Evolutionary conservation across 352 stramenopile species (phyloP).

Genomic region (Phytopythium chamaehyphon): DNA sequence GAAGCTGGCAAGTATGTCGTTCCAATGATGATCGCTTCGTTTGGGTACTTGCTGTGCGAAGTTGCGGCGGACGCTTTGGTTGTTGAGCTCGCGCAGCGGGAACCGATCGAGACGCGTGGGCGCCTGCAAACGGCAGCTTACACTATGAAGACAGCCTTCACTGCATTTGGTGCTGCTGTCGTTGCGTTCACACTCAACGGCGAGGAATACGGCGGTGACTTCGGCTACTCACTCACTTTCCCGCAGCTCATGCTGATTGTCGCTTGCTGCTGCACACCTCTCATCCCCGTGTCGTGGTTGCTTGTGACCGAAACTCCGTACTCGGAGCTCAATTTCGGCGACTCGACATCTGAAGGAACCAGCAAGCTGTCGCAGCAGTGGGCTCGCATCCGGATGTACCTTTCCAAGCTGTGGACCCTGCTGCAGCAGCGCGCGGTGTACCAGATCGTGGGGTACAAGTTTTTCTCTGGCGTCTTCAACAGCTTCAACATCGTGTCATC

Average conservation of each 20-base stretch:
- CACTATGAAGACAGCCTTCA: slow-evolving; percentile 31
- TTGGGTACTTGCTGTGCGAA: slow-evolving; percentile 46
- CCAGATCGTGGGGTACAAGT: slow-evolving; percentile 58
- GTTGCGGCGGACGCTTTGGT: slow-evolving; percentile 54
- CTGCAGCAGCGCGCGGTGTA: slow-evolving; percentile 51
- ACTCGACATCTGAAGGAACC: neutral
- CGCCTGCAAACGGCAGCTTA: slow-evolving; percentile 43
- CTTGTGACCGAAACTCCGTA: slow-evolving; percentile 19
- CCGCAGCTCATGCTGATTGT: slow-evolving; percentile 33
- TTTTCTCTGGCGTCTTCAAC: slow-evolving; percentile 55
- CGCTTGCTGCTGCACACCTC: slow-evolving; percentile 19
- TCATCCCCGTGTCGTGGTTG: slow-evolving; percentile 28
- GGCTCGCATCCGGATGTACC: slow-evolving; percentile 21
- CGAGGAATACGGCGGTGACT: slow-evolving; percentile 31
- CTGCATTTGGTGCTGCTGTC: slow-evolving; percentile 25
- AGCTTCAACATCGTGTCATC: slow-evolving; percentile 51
- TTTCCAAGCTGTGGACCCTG: slow-evolving; percentile 37
- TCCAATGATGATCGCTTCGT: slow-evolving; percentile 49
- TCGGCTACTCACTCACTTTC: slow-evolving; percentile 35
- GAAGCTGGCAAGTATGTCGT: slow-evolving; percentile 35
- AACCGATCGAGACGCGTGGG: slow-evolving; percentile 35
- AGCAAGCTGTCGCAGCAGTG: slow-evolving; percentile 4
- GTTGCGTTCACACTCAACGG: slow-evolving; percentile 42
- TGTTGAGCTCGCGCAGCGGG: slow-evolving; percentile 45
- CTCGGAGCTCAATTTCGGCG: neutral